These are phyloP conservation scores for Arthrobotrys pseudoclavata DNA, from an alignment of 2,329 filamentous ascomycete species.

Conservation along the genomic window DNA sequence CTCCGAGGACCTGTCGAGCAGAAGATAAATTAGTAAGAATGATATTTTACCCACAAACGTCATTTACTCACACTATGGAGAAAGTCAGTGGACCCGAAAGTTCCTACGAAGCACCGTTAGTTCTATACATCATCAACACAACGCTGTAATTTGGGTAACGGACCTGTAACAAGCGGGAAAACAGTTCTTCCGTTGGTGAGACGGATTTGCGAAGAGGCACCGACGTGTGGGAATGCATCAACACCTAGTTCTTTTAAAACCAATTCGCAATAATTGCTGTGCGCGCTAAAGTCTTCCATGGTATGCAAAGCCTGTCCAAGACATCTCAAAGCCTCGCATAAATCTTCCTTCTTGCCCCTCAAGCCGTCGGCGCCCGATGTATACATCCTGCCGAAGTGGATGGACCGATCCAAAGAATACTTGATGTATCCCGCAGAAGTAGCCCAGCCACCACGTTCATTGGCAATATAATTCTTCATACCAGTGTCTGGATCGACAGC, in stretches of 20 bases:
- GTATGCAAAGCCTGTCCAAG: conserved; percentile 82
- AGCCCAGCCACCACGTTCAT: conserved; percentile 87
- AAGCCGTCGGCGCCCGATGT: conserved; percentile 73
- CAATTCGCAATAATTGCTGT: conserved; percentile 87
- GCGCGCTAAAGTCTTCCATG: conserved; percentile 83
- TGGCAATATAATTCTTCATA: conserved; percentile 99
- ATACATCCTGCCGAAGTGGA: conserved; percentile 83
- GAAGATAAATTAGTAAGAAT: not conserved
- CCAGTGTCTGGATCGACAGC: conserved; percentile 81
- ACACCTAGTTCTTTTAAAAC: conserved; percentile 79
- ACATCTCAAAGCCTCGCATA: conserved; percentile 83
- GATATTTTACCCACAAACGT: not conserved
- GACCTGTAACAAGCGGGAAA: conserved; percentile 79
- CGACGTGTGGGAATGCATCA: conserved; percentile 81
- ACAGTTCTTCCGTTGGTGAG: conserved; percentile 74
- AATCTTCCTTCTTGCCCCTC: conserved; percentile 77
- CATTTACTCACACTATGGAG: conserved; percentile 74
- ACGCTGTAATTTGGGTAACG: conserved; percentile 71
- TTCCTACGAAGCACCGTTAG: conserved; percentile 64
- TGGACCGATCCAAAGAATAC: conserved; percentile 79
- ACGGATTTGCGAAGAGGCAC: conserved; percentile 76
- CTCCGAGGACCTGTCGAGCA: conserved; percentile 68
- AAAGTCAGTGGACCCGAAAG: conserved; percentile 86
- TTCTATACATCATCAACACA: conserved; percentile 64
- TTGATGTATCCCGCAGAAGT: conserved; percentile 89